Evolutionary conservation across 805 yeast species (phyloP), one percentile per base, ranked within the genome.

Genomic region (Monosporozyma servazzii): DNA sequence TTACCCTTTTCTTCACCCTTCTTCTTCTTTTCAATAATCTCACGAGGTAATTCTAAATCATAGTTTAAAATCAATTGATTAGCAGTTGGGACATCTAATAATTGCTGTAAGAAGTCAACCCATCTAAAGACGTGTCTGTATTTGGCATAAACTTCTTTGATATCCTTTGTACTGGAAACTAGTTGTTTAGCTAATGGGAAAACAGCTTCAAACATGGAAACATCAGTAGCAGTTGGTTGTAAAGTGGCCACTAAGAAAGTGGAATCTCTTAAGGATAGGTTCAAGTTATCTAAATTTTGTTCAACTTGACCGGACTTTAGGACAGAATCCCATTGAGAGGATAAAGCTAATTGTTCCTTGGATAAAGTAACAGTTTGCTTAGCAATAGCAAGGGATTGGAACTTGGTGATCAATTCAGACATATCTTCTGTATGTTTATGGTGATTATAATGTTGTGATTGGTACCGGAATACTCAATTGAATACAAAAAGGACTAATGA

Each of bases 71-170:
- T 64, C 60, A 80, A 74, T 48, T 79, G 77, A n/a, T 68, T 75
- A 53, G 71, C 76, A 49, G 79, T 75, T 33, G 83, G 78, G 15
- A 75, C 75, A 47, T 77, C 75, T 56, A 80, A 68, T 33, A 82
- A 72, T 63, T 82, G 79, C 73, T 93, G 98, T 53, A 93, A 71
- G 59, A 87, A 78, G 62, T 90, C 97, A 23, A 81, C 79, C 98
- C 98, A 93, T 77, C 99, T 85, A 54, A 88, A 71, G 53, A 91
- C 75, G 70, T 91, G 97, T 77, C 97, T 86, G 67, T 75, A 74
- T 47, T 75, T 69, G 47, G 83, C 81, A 57, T 82, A 70, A 41
- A 82, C 79, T 36, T 78, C 81, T 45, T 66, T 59, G 46, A 65
- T 59, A 51, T 66, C 70, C 53, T 68, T 67, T 11, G 68, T 69